Evolutionary conservation across 148 eudicot species (phyloP), one percentile per base, ranked within the genome.

Genomic region (Fallopia convolvulus): DNA sequence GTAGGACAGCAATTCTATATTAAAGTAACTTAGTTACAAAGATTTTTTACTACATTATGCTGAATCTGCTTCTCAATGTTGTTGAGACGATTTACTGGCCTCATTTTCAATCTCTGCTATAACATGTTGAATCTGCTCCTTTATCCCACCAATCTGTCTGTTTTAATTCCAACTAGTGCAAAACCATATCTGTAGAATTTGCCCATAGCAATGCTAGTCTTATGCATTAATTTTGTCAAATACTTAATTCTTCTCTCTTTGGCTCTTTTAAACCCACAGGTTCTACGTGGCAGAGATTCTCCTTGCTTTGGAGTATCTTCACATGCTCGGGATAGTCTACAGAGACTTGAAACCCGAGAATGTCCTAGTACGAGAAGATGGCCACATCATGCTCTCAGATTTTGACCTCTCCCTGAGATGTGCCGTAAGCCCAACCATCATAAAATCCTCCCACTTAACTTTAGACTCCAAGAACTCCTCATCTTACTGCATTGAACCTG

Each of bases 341-440:
- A 83, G 99, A 75, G 99, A 94, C 80, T 88, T 94, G 18, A 94
- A 94, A 78, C 99, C 97, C 0, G 99, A 94, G 83, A 94, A 94
- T 76, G 96, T 94, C 18, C 81, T 94, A 11, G 99, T 94, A 60
- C 77, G 98, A 77, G 93, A 90, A 74, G 98, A 94, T 50, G 98
- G 98, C 30, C 98, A 94, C 73, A 92, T 94, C 79, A 94, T 94
- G 98, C 96, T 94, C 47, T 94, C 98, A 3, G 98, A 94, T 86
- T 94, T 94, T 48, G 98, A 94, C 82, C 98, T 94, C 77, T 92
- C 97, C 68, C 80, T 94, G 15, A 87, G 98, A 79, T 94, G 99
- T 30, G 75, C 89, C 4, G 93, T 90, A 76, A 81, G 87, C 78
- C 99, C 99, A 20, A 94, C 93, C 33, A 85, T 94, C 11, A 92